These are phyloP conservation scores for Dujonia santamariae DNA, from an alignment of 1,139 yeast genomes.

Conservation along the genomic window DNA sequence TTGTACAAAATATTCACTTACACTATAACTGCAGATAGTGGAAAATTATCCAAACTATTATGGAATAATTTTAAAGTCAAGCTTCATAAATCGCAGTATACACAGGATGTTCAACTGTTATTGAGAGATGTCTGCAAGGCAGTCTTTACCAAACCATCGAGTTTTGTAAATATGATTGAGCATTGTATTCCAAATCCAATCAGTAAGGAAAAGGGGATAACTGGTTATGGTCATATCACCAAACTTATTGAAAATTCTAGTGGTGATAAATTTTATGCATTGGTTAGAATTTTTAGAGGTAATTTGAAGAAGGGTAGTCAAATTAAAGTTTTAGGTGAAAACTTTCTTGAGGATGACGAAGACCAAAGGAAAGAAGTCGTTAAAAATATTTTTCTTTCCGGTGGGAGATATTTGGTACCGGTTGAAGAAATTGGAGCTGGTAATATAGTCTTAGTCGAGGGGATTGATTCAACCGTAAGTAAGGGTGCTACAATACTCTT, in stretches of 20 bases:
- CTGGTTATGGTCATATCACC: constrained; percentile 33
- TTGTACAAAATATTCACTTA: constrained; percentile 71
- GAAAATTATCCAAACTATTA: constrained; percentile 33
- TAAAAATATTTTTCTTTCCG: constrained; percentile 54
- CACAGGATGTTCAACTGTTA: constrained; percentile 56
- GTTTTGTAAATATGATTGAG: constrained; percentile 52
- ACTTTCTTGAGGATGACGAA: constrained; percentile 47
- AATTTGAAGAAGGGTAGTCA: constrained; percentile 43
- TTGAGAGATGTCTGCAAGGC: constrained; percentile 51
- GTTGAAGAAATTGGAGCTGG: constrained; percentile 61
- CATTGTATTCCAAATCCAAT: constrained; percentile 19
- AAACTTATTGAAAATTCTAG: constrained; percentile 57
- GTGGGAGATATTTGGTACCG: constrained; percentile 68
- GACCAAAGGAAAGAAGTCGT: constrained; percentile 48
- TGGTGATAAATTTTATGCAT: constrained; percentile 45
- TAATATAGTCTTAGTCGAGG: constrained; percentile 61
- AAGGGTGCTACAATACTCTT: constrained; percentile 57
- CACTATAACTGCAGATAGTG: constrained; percentile 52
- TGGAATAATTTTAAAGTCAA: constrained; percentile 44
- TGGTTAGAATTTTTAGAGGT: constrained; percentile 67
- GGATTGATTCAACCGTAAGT: constrained; percentile 52
- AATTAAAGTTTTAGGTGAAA: constrained; percentile 59
- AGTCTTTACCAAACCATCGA: constrained; percentile 50
- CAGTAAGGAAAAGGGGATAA: constrained; percentile 34
- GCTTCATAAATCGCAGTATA: constrained; percentile 35